Percentiles rank a stretch among this genome's conserved stretches.
Conservation (phyloP, 192 early-diverging fungal genomes). For the Dissophora ornata region DNA sequence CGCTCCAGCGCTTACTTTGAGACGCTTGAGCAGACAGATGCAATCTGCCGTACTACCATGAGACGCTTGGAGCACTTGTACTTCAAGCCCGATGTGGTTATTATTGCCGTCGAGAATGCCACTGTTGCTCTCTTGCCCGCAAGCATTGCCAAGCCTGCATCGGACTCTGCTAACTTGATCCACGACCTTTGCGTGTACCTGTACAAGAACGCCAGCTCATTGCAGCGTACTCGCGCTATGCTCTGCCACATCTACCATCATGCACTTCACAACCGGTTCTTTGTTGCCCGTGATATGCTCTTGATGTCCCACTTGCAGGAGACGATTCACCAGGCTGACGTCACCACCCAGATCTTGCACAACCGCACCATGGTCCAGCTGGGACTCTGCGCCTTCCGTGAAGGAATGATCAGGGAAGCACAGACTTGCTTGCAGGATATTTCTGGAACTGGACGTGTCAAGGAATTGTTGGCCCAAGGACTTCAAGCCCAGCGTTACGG, state of each 20-base stretch:
- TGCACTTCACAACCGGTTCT: constrained; percentile 96
- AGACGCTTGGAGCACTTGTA: constrained; percentile 96
- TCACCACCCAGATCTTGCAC: constrained; percentile 93
- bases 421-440: constrained; percentile 92
- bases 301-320: constrained; percentile 99
- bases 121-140: constrained; percentile 61
- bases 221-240: constrained; percentile 92
- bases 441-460: constrained; percentile 81
- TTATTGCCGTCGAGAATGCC: constrained; percentile 73
- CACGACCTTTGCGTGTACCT: constrained; percentile 87
- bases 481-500: constrained; percentile 73
- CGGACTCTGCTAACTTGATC: constrained; percentile 73
- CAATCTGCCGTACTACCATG: constrained; percentile 80
- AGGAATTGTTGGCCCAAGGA: constrained; percentile 95
- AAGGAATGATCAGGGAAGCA: constrained; percentile 90
- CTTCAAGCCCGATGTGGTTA: constrained; percentile 96
- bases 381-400: constrained; percentile 96
- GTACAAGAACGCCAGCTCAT: constrained; percentile 86
- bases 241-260: constrained; percentile 98
- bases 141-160: constrained; percentile 60
- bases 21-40: constrained; percentile 66
- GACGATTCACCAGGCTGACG: constrained; percentile 85
- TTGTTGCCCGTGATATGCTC: constrained; percentile 92
- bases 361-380: constrained; percentile 97
- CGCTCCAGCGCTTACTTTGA: constrained; percentile 92